A percentile compares a stretch with the other conserved stretches of the same genome.
Evolutionary conservation across 768 basidiomycete genomes (phyloP).

Genomic region (Kwoniella botswanensis): DNA sequence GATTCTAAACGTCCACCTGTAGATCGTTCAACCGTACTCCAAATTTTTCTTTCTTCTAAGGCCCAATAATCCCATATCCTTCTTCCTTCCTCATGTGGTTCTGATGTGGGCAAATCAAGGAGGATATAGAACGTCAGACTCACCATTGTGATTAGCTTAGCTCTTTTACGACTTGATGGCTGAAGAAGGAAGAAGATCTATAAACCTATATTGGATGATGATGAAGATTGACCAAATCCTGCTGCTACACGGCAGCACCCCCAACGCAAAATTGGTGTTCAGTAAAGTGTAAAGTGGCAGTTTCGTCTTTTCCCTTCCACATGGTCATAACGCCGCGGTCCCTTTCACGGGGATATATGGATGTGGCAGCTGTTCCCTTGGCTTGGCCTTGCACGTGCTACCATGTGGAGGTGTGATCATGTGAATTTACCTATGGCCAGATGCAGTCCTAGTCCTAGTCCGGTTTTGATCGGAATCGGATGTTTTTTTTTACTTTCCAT

Average conservation of each 20-base stretch:
- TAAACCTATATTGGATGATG: neutral
- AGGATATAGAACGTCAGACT: neutral
- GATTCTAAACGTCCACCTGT: too few species aligned
- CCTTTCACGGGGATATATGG: neutral
- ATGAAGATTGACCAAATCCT: neutral
- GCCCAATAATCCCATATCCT: conserved; percentile 1
- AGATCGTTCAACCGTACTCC: neutral
- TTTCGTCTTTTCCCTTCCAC: conserved; percentile 16
- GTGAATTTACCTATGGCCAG: too few species aligned
- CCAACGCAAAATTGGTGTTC: neutral
- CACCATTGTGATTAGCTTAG: conserved; percentile 22
- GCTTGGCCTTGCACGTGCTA: too few species aligned
- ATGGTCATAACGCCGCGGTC: neutral
- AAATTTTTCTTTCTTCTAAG: neutral
- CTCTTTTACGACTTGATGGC: conserved; percentile 29
- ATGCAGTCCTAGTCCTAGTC: too few species aligned
- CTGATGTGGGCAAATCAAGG: neutral
- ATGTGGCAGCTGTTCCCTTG: neutral
- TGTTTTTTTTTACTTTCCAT: too few species aligned
- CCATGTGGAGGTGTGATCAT: too few species aligned
- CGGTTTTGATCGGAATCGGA: too few species aligned
- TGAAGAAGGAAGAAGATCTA: conserved; percentile 16
- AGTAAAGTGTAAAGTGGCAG: conserved; percentile 5
- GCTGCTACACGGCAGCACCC: neutral
- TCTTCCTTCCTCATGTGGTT: neutral